Base-by-base conservation (phyloP, 164 flowering plant genomes). In the Nelumbo lutea region DNA sequence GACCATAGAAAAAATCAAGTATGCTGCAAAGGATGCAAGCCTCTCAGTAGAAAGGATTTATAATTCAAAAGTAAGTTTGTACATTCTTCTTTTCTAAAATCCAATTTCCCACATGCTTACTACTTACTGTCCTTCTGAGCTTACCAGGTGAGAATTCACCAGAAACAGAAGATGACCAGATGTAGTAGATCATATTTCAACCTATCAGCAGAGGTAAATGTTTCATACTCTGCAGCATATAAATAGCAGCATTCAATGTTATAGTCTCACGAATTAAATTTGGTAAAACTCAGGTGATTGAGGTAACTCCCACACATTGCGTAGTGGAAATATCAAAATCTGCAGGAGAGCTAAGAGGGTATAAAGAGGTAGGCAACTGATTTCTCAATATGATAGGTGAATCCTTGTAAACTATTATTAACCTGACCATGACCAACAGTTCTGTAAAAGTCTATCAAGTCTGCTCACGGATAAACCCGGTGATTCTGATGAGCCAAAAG, bases 321-420 rank as follows among this genome's bases (percentile, higher is more conserved):
- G 88, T 90, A 38, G 79, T 90, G 47, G 87, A 90, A 78, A 77
- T 90, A 75, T 88, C 90, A 73, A 86, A 81, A 75, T 83, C 87
- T 50, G 84, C 81, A 45, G 92, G 90, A 55, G 88, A 86, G 55
- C 76, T 84, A 41, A 66, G 70, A 48, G 70, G 78, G 52, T 90
- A 84, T 67, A 80, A 72, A 69, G 78, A 87, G 84, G 94, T 87
- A 85, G 5, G 11, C n/a, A 56, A 13, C 51, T 7, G 3, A 6
- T 68, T 63, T 42, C 38, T 61, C 41, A 62, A 60, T 40, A 42
- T 62, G 42, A 14, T 40, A 46, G 10, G 45, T 42, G n/a, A 58
- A 62, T 58, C 42, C 64, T 40, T 44, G 42, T 13, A 53, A 53
- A 45, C 56, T 42, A 51, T 14, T 42, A 6, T 72, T 60, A 41